Base-by-base conservation (phyloP, 2,329 filamentous ascomycete species). In the Colletotrichum musae region DNA sequence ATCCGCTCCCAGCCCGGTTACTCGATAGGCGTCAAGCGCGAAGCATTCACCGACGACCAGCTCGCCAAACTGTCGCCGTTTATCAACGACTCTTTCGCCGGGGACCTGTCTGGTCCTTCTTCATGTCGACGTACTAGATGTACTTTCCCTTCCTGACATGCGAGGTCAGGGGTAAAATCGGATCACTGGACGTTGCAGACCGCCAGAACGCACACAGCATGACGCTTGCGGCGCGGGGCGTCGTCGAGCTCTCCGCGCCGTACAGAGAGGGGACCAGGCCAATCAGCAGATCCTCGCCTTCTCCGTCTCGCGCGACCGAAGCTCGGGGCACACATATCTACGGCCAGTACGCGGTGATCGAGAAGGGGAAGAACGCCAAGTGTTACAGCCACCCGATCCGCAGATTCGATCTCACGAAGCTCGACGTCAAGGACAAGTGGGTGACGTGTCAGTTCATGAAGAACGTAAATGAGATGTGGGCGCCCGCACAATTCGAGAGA, bases 81-180 rank as follows among this genome's bases (percentile, higher is more conserved):
- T 53, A 72, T 83, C 58, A 77, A 79, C 61, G 72, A 82, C 41
- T 74, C 75, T 9, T 50, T 77, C 28, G 47, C 58, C 36, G 74
- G 75, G 15, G 76, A 82, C 63, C 73, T 18, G 18, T 18, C 18
- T 18, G 73, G 58, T 86, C 80, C 21, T 80, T 75, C 70, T 84
- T 86, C 61, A 82, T 84, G 77, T 80, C 73, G 9, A 87, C 82
- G 12, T 82, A 78, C 61, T 75, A 80, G 5, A 85, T 86, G 77
- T 84, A 82, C 75, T 86, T 88, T 70, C 83, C 83, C 3, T 87
- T 86, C 70, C 75, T 87, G 0, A 81, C 81, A 0, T 84, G 80
- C 73, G 82, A 87, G 73, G 83, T 86, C 1, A 85, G 86, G 73
- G 84, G 80, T 68, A 79, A 82, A 51, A 73, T 75, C 28, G 75